Evolutionary conservation across 2,329 filamentous ascomycete species (phyloP).

Genomic region (Verticillium dahliae): DNA sequence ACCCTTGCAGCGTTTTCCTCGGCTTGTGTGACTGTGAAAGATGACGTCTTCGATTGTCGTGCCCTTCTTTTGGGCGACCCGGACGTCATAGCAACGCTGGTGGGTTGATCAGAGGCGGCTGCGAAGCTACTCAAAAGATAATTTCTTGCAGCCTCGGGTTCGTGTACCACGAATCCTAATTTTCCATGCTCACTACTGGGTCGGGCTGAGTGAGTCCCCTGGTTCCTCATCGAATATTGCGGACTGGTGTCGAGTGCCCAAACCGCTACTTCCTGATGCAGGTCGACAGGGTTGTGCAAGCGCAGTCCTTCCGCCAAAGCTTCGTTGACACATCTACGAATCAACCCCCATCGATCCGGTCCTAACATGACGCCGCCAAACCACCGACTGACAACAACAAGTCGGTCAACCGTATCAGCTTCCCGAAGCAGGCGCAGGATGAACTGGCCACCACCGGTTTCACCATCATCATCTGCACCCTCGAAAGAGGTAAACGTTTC

Average conservation of each 20-base stretch:
- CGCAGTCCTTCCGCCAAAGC: conserved; percentile 46
- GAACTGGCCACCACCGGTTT: conserved; percentile 51
- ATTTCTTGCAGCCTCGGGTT: conserved; percentile 59
- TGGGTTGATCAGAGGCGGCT: neutral
- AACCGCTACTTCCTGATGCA: conserved; percentile 41
- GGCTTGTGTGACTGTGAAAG: conserved; percentile 38
- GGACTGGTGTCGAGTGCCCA: conserved; percentile 49
- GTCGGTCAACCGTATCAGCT: conserved; percentile 39
- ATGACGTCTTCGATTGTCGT: neutral
- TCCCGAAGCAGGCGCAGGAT: conserved; percentile 48
- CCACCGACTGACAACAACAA: conserved; percentile 56
- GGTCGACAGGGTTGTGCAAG: conserved; percentile 11
- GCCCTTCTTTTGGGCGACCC: neutral
- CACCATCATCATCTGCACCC: conserved; percentile 54
- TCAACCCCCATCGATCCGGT: conserved; percentile 55
- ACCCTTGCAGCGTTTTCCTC: conserved; percentile 64
- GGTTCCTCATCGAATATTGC: neutral
- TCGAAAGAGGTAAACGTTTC: conserved; percentile 27
- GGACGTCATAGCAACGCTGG: neutral
- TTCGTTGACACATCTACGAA: conserved; percentile 49
- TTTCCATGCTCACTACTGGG: neutral
- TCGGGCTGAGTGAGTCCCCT: neutral
- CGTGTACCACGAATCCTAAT: conserved; percentile 62
- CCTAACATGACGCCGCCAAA: conserved; percentile 57
- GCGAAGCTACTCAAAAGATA: conserved; percentile 57